A percentile compares a stretch with the other conserved stretches of the same genome.
Conservation (phyloP, 345 rosid species). For the Eucalyptus globulus region DNA sequence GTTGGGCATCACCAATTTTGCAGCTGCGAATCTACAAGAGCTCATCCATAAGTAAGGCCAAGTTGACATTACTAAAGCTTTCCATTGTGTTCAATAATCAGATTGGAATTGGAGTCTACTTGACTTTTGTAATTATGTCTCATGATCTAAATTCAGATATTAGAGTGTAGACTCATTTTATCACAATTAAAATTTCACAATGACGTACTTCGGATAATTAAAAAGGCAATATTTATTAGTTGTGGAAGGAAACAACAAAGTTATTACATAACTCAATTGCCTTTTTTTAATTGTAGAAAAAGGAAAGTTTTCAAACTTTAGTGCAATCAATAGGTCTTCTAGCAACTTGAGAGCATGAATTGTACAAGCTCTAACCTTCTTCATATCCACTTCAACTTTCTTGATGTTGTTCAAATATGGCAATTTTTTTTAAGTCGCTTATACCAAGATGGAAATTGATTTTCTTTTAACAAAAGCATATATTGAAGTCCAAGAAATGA, state of each 20-base stretch:
- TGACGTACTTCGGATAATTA: not conserved
- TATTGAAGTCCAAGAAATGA: not conserved
- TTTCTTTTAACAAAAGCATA: not conserved
- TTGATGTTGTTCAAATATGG: not conserved
- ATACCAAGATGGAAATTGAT: not conserved
- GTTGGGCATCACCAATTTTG: no score
- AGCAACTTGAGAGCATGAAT: not conserved
- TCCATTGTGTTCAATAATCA: not conserved
- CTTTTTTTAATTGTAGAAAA: not conserved
- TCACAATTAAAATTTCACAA: not conserved
- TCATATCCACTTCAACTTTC: not conserved
- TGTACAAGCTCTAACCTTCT: not conserved
- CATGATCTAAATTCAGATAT: not conserved
- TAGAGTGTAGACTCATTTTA: not conserved
- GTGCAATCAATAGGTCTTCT: not conserved
- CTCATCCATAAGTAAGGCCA: constrained; percentile 81
- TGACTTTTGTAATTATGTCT: not conserved
- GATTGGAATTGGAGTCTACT: not conserved
- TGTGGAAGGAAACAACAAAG: not conserved
- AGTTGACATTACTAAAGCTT: not conserved
- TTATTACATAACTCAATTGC: not conserved
- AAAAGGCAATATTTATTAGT: not conserved
- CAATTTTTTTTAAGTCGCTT: not conserved
- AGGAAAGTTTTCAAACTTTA: not conserved
- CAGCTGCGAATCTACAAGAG: constrained; percentile 65